These are phyloP conservation scores for Yamadazyma triangularis DNA, from an alignment of 1,139 yeast genomes.

Conservation along the genomic window DNA sequence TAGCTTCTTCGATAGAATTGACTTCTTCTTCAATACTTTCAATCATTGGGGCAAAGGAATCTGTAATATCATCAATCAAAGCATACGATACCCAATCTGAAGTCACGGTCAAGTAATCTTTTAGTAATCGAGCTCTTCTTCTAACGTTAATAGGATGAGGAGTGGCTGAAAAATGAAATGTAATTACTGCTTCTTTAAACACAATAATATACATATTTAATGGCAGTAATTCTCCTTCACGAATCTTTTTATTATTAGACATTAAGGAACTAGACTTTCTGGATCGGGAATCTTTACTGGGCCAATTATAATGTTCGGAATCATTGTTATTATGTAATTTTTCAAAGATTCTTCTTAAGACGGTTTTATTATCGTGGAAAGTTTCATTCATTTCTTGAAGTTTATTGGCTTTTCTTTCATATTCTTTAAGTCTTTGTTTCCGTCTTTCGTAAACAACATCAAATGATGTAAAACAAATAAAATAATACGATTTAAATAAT, in stretches of 20 bases:
- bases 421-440: slow-evolving; percentile 43
- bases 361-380: slow-evolving; percentile 12
- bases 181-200: slow-evolving; percentile 83
- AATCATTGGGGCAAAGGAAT: slow-evolving; percentile 95
- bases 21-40: slow-evolving; percentile 92
- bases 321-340: slow-evolving; percentile 7
- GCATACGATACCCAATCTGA: slow-evolving; percentile 99
- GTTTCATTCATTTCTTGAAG: slow-evolving; percentile 35
- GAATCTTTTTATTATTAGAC: slow-evolving; percentile 29
- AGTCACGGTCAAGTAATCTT: slow-evolving; percentile 84
- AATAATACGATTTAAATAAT: slow-evolving; percentile 80
- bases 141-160: slow-evolving; percentile 96
- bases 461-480: slow-evolving; percentile 90
- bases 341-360: slow-evolving; percentile 10
- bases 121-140: slow-evolving; percentile 80
- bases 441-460: slow-evolving; percentile 76
- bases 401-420: slow-evolving; percentile 36
- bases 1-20: slow-evolving; percentile 86
- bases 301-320: slow-evolving; percentile 1
- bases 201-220: slow-evolving; percentile 90
- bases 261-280: slow-evolving; percentile 19
- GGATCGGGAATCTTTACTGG: slow-evolving; percentile 4
- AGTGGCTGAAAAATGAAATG: slow-evolving; percentile 92
- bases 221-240: slow-evolving; percentile 82
- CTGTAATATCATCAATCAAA: slow-evolving; percentile 92